Conservation (phyloP, 768 basidiomycete genomes). For the Naganishia antarctica region DNA sequence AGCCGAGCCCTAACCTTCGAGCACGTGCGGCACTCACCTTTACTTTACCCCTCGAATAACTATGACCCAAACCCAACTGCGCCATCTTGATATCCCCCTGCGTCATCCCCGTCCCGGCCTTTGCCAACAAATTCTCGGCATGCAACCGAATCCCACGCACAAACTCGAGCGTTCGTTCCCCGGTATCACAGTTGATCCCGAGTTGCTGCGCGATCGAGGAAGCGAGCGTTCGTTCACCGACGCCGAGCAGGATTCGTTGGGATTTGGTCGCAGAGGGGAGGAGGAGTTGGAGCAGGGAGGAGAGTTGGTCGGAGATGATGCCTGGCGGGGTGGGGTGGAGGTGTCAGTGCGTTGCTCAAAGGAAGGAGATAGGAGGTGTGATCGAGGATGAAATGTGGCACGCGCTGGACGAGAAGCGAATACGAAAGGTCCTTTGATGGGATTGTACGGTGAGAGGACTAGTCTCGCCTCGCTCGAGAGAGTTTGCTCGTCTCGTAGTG, state of each 20-base stretch:
- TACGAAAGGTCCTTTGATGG: too few relatives aligned
- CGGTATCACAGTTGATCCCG: slow-evolving; percentile 70
- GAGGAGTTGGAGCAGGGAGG: slow-evolving; percentile 79
- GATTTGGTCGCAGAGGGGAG: slow-evolving; percentile 65
- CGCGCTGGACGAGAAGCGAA: too few relatives aligned
- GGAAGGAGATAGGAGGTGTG: background rate
- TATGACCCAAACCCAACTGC: slow-evolving; percentile 94
- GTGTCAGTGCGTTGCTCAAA: too few relatives aligned
- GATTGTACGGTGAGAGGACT: too few relatives aligned
- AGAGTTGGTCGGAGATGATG: slow-evolving; percentile 75
- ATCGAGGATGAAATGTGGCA: too few relatives aligned
- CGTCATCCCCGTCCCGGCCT: slow-evolving; percentile 66
- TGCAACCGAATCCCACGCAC: slow-evolving; percentile 90
- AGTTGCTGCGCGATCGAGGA: slow-evolving; percentile 70
- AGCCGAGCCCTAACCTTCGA: slow-evolving; percentile 66
- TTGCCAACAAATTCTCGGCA: slow-evolving; percentile 70
- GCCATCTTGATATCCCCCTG: slow-evolving; percentile 82
- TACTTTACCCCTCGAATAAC: slow-evolving; percentile 93
- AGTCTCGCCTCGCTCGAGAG: too few relatives aligned
- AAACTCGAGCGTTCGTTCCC: slow-evolving; percentile 73
- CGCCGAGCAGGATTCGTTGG: slow-evolving; percentile 65
- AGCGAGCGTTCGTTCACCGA: slow-evolving; percentile 70
- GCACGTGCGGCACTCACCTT: slow-evolving; percentile 56
- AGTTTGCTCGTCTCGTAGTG: too few relatives aligned
- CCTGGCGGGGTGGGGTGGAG: slow-evolving; percentile 53